Evolutionary conservation across 2,329 filamentous ascomycete species (phyloP), one percentile per base, ranked within the genome.

Genomic region (Alternaria sp.): DNA sequence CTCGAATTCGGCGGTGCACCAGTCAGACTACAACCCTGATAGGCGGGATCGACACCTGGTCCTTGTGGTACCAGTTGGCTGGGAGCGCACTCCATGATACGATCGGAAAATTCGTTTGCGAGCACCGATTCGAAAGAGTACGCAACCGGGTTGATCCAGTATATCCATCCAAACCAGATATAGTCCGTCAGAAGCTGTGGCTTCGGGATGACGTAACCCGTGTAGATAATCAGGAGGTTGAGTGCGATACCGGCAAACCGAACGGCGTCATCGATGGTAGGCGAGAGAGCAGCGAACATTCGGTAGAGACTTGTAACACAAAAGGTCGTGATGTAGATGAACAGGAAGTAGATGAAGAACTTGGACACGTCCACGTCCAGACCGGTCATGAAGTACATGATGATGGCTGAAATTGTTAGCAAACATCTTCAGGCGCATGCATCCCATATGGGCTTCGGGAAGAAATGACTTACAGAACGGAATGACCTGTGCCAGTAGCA

Each of bases 61-160:
- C 89, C 88, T 58, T 77, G 75, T 4, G 89, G 89, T 12, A 91
- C 85, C 28, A 90, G 81, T 72, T 90, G 86, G 2, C 83, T 82
- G 0, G 86, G 82, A 1, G 84, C 81, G 69, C 90, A 92, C 23
- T 85, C 70, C 81, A 92, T 88, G 0, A 80, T 79, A 6, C 84
- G 81, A 57, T 83, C 83, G 3, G 83, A 76, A 67, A 91, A 90
- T 69, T 93, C 90, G 68, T 91, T 93, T 0, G 88, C 78, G 65
- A 92, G 80, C 3, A 92, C 86, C 4, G 87, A 86, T 74, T 92
- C 90, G 66, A 91, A 92, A 1, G 86, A 84, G 68, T 91, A 92
- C 0, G 79, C 73, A 9, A 85, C 73, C 0, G 85, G 85, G 49
- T 85, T 85, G 57, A 84, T 70, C 67, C 78, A 82, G 68, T 82